These are phyloP conservation scores for Lepidium didymum DNA, from an alignment of 345 rosid species.

Conservation along the genomic window DNA sequence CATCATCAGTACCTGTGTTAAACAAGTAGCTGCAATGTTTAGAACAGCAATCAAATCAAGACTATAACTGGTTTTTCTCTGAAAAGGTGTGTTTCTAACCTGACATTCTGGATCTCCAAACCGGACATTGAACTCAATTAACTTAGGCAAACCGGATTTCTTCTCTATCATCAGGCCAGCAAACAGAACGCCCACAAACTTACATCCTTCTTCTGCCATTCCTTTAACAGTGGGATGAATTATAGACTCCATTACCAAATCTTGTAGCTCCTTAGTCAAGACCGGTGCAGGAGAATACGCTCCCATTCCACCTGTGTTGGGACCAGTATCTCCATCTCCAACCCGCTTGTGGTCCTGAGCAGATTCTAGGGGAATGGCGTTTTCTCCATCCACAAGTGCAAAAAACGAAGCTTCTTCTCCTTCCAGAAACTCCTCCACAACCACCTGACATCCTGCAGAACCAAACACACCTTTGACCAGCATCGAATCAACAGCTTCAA, in stretches of 20 bases:
- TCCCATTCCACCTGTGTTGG: slow-evolving; percentile 98
- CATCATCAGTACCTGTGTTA: slow-evolving; percentile 72
- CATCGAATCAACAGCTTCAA: slow-evolving; percentile 84
- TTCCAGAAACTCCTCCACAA: slow-evolving; percentile 78
- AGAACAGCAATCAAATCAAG: not conserved
- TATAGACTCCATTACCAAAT: slow-evolving; percentile 73
- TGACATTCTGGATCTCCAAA: slow-evolving; percentile 99
- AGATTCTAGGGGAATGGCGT: slow-evolving; percentile 86
- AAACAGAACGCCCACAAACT: slow-evolving; percentile 78
- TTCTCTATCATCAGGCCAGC: slow-evolving; percentile 96
- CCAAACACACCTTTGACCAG: slow-evolving; percentile 74
- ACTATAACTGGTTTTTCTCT: not conserved
- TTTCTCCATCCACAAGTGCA: slow-evolving; percentile 88
- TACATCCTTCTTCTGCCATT: slow-evolving; percentile 90
- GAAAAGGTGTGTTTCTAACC: slow-evolving; percentile 27
- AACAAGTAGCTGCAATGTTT: not conserved
- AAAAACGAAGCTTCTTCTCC: slow-evolving; percentile 98
- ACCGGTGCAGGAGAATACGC: slow-evolving; percentile 92
- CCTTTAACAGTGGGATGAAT: slow-evolving; percentile 87
- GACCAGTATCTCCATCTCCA: slow-evolving; percentile 94
- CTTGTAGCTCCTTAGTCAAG: slow-evolving; percentile 62
- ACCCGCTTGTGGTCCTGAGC: slow-evolving; percentile 97
- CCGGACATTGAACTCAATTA: slow-evolving; percentile 96
- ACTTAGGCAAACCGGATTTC: slow-evolving; percentile 86
- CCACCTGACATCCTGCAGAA: slow-evolving; percentile 69